Conservation (phyloP, 2,329 filamentous ascomycete genomes). For the Endocalyx cinctus region DNA sequence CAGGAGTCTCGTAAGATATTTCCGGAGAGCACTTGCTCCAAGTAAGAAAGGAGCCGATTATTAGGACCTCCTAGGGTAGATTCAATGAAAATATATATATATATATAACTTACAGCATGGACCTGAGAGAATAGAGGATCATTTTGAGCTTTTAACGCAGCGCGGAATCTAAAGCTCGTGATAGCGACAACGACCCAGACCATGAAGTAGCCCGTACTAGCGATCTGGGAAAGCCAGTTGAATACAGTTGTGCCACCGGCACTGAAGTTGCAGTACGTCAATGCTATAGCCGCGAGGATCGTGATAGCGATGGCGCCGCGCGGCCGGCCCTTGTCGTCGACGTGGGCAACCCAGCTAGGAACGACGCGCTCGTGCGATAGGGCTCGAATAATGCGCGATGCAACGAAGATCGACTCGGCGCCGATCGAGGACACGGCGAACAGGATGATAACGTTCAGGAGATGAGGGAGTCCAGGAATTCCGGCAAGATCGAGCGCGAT, state of each 20-base stretch:
- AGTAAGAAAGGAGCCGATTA: no score
- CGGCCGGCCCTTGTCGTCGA: conserved; percentile 1
- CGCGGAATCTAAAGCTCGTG: not conserved
- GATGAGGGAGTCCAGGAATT: not conserved
- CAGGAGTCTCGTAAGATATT: no score
- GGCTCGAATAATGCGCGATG: not conserved
- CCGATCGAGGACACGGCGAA: conserved; percentile 23
- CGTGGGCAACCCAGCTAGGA: not conserved
- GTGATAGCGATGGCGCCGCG: not conserved
- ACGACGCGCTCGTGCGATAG: conserved; percentile 2
- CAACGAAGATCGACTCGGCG: conserved; percentile 2
- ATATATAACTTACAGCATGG: conserved; percentile 1
- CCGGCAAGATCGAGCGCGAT: conserved; percentile 1
- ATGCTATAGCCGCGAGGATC: not conserved
- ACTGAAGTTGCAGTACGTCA: conserved; percentile 1
- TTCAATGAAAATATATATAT: no score
- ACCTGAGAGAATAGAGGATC: not conserved
- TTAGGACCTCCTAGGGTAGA: no score
- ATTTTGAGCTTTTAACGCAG: not conserved
- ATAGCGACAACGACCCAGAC: not conserved
- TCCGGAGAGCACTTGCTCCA: no score
- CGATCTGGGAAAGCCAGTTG: conserved; percentile 1
- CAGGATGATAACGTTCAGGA: conserved; percentile 22
- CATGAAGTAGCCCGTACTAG: conserved; percentile 2
- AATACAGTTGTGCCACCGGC: conserved; percentile 1